Evolutionary conservation across 2,329 filamentous ascomycete species (phyloP), one percentile per base, ranked within the genome.

Genomic region (Neonectria sp.): DNA sequence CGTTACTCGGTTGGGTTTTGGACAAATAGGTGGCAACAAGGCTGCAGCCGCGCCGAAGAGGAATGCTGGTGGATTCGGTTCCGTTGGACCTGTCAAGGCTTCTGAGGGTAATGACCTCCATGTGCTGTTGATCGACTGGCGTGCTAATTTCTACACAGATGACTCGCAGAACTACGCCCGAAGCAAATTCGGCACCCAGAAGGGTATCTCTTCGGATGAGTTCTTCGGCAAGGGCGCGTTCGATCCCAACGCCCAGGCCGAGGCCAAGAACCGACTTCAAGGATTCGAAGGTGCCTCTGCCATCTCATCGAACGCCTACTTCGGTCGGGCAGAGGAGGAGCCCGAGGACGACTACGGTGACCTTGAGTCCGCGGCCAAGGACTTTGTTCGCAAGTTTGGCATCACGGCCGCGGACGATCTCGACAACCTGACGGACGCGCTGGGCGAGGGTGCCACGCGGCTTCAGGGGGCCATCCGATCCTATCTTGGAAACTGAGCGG

Each of bases 241-340:
- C 81, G 95, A 99, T 79, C 91, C 95, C 43, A 87, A 86, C 62
- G 90, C 92, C 9, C 92, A 96, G 78, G 86, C 90, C 58, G 95
- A 98, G 84, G 95, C 96, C 75, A 97, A 97, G 85, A 86, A 88
- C 27, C 90, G 96, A 46, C 88, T 99, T 60, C 92, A 94, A 84
- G 93, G 95, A 53, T 99, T 99, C 78, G 95, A 98, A 82, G 95
- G 96, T 51, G 95, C 96, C 12, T 92, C 91, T 1, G 85, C 95
- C 72, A 99, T 99, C 81, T 98, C 95, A 7, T 97, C 94, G 65
- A 99, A 98, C 81, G 94, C 94, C 62, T 99, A 98, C 87, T 99
- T 99, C 81, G 96, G 96, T 68, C 92, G 95, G 58, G 92, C 94
- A 3, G 96, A 99, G 78, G 93, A 95, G 27, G 93, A 97, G 73